A percentile compares a stretch with the other conserved stretches of the same genome.
Evolutionary conservation across 75 land plant genomes (phyloP).

Genomic region (Selaginella tamariscina): DNA sequence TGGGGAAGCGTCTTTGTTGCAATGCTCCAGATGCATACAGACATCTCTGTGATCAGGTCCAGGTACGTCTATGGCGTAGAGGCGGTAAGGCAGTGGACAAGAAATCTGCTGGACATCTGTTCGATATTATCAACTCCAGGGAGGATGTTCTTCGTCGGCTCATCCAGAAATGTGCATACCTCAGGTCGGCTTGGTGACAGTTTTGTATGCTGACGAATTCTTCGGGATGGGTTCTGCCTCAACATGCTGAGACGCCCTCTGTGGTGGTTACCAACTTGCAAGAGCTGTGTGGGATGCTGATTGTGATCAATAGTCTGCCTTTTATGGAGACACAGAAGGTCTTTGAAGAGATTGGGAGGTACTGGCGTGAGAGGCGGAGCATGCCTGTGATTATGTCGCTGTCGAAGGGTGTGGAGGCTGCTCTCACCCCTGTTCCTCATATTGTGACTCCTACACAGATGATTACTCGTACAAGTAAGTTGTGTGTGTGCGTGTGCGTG

Average conservation of each 20-base stretch:
- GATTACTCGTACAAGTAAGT: slow-evolving; percentile 75
- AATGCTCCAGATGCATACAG: slow-evolving; percentile 76
- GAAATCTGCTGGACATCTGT: slow-evolving; percentile 58
- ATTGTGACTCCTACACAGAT: slow-evolving; percentile 86
- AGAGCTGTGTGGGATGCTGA: slow-evolving; percentile 98
- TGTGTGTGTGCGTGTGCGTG: not conserved
- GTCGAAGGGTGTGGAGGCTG: slow-evolving; percentile 86
- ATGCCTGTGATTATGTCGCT: slow-evolving; percentile 65
- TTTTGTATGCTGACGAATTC: slow-evolving; percentile 70
- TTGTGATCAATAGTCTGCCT: slow-evolving; percentile 77
- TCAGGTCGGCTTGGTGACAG: slow-evolving; percentile 78
- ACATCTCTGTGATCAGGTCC: slow-evolving; percentile 45
- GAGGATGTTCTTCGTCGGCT: slow-evolving; percentile 78
- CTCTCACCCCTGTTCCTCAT: slow-evolving; percentile 57
- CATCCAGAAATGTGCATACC: slow-evolving; percentile 75
- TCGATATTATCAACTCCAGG: slow-evolving; percentile 84
- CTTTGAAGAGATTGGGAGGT: slow-evolving; percentile 63
- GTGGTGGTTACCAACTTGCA: slow-evolving; percentile 86
- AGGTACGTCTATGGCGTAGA: slow-evolving; percentile 69
- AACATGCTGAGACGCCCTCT: slow-evolving; percentile 93
- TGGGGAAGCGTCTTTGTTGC: slow-evolving; percentile 97
- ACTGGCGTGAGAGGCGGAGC: slow-evolving; percentile 74
- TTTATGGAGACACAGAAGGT: slow-evolving; percentile 69
- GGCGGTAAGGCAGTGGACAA: slow-evolving; percentile 59
- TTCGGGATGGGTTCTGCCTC: slow-evolving; percentile 81